Base-by-base conservation (phyloP, 2,329 filamentous ascomycete species). In the Cladobotryum protrusum region DNA sequence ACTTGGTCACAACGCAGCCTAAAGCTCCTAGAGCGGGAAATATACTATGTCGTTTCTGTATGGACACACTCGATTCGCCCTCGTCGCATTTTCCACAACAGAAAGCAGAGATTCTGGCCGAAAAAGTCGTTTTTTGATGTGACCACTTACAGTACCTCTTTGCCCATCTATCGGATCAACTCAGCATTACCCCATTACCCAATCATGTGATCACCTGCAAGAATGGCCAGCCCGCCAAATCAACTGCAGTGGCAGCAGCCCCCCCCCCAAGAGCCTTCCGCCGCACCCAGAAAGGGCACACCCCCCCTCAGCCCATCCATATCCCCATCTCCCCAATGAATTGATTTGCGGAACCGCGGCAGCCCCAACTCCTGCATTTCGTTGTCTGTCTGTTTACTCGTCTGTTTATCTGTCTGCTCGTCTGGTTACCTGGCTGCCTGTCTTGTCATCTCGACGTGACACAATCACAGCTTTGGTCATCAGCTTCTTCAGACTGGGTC, bases 191-290 rank as follows among this genome's bases (percentile, higher is more conserved):
- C 15, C 39, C 19, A 50, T 29, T 47, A 18, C 40, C 39, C 46
- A 53, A 58, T 57, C 55, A 57, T 57, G 55, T 56, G 55, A 57
- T 57, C 46, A 32, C n/a, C n/a, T 24, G 20, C 20, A 29, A 37
- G 40, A 47, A 18, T 17, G 7, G 14, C 20, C 14, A 24, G 18
- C 18, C 43, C 24, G 49, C 45, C 49, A 44, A 51, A 58, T 58
- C 53, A 52, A 52, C 53, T 29, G 3, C 24, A 29, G 24, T 29
- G 24, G 6, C 24, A 29, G 24, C 24, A 29, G 24, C 24, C 24
- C 24, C 24, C 24, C n/a, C n/a, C n/a, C n/a, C n/a, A n/a, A 29
- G 24, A 29, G 24, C 24, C 24, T 29, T 37, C 48, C 41, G 48
- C 47, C 45, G 49, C 49, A n/a, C n/a, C n/a, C n/a, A n/a, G n/a